These are phyloP conservation scores for Pythium pectinolyticum DNA, from an alignment of 352 stramenopile species.

Conservation along the genomic window DNA sequence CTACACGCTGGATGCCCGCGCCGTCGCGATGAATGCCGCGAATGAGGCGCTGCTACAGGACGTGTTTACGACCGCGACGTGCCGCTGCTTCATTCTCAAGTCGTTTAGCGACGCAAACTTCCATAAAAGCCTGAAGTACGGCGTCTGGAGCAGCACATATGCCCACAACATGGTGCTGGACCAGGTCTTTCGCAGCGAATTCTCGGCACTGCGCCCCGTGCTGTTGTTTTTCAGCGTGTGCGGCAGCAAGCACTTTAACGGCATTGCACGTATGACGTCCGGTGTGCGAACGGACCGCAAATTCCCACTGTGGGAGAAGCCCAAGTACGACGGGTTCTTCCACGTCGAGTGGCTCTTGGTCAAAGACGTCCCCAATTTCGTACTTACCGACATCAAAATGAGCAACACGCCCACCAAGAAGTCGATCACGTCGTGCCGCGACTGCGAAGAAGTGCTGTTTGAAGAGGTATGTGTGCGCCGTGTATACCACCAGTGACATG, in stretches of 20 bases:
- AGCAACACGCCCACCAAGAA: constrained; percentile 79
- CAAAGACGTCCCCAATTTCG: constrained; percentile 82
- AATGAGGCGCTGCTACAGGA: constrained; percentile 48
- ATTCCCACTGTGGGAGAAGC: constrained; percentile 81
- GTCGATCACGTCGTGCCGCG: constrained; percentile 74
- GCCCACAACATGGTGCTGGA: constrained; percentile 67
- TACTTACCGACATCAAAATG: constrained; percentile 77
- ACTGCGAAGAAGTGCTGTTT: constrained; percentile 77
- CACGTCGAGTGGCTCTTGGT: constrained; percentile 80
- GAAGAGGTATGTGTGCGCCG: constrained; percentile 46
- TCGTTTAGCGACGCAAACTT: constrained; percentile 85
- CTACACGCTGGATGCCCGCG: not conserved
- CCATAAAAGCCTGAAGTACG: constrained; percentile 86
- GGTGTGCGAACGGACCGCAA: constrained; percentile 41
- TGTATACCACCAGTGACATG: too few relatives aligned
- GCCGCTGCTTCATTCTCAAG: constrained; percentile 83
- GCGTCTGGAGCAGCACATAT: constrained; percentile 78
- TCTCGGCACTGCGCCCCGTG: constrained; percentile 61
- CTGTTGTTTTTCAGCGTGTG: constrained; percentile 85
- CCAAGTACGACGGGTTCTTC: constrained; percentile 82
- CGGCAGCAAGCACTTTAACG: constrained; percentile 72
- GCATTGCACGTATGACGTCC: constrained; percentile 80
- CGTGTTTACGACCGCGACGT: constrained; percentile 58
- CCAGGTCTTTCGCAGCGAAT: constrained; percentile 68
- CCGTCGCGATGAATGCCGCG: constrained; percentile 20